Conservation (phyloP, 305 asterid species). For the Fraxinus floribunda region DNA sequence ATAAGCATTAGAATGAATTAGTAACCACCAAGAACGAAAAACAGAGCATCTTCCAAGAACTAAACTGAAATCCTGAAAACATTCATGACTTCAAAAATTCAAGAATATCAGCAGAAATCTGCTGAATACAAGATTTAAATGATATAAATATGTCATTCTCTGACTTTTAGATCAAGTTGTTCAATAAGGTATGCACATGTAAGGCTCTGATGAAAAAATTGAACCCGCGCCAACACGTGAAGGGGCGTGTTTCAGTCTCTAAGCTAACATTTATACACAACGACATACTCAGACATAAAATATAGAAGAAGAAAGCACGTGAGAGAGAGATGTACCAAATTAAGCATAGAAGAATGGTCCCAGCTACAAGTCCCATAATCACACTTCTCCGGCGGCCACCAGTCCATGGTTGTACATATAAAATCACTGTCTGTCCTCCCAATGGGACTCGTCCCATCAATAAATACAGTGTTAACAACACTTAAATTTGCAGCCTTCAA, state of each 20-base stretch:
- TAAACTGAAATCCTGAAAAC: not conserved
- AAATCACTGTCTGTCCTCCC: conserved; percentile 53
- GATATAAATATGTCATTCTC: not conserved
- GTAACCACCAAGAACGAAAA: not conserved
- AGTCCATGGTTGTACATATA: conserved; percentile 61
- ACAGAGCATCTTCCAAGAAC: not conserved
- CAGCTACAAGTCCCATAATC: conserved; percentile 65
- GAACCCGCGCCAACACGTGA: not conserved
- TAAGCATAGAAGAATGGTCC: conserved; percentile 56
- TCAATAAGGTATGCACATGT: not conserved
- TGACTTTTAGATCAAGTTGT: not conserved
- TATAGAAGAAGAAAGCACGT: not conserved
- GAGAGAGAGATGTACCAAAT: conserved; percentile 40
- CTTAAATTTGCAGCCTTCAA: conserved; percentile 24
- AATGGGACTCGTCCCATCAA: conserved; percentile 45
- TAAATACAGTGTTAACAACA: conserved; percentile 31
- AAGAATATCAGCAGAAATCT: not conserved
- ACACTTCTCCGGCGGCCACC: conserved; percentile 79
- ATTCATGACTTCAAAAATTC: not conserved
- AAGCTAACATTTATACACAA: not conserved
- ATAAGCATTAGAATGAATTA: not conserved
- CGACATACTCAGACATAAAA: not conserved
- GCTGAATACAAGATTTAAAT: not conserved
- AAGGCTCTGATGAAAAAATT: not conserved
- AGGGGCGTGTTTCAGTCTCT: not conserved